Evolutionary conservation across 2,329 filamentous ascomycete genomes (phyloP), one percentile per base, ranked within the genome.

Genomic region (Alternaria brassicae): DNA sequence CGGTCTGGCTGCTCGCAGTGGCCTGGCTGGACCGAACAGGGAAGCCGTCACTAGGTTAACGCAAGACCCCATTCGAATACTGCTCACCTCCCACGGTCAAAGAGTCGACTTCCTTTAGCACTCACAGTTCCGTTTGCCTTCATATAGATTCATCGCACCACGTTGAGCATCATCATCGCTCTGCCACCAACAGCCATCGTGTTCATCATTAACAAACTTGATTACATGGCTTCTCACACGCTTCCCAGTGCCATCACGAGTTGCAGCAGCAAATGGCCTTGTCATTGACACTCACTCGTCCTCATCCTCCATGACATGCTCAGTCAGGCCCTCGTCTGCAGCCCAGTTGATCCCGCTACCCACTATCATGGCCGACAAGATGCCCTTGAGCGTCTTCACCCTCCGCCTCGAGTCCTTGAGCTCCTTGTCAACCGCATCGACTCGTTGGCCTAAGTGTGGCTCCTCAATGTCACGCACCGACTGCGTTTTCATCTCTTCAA

Each of bases 331-430:
- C 51, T 88, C 84, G 76, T 96, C 88, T 39, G 85, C 81, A 12
- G 87, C 88, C 92, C 92, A 96, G 72, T 96, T 88, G 53, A 95
- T 82, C 45, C 92, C 92, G 75, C 92, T 96, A 3, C 91, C 91
- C 5, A 88, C 91, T 45, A 96, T 85, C 55, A 93, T 84, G 17
- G 90, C 91, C 70, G 90, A 91, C n/a, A 90, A 84, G 40, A 92
- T 86, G 23, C 87, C 90, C 79, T 94, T 95, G 76, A 94, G 86
- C 19, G 89, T 87, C 70, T 87, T 87, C 88, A 89, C 92, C 70
- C 85, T 85, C 65, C 88, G 86, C 61, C 86, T 86, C 73, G 87
- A 89, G 21, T 81, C 80, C 68, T 84, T 88, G 59, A 91, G 79
- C 39, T 88, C 84, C 6, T 74, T 78, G 68, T 92, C 86, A 10